Base-by-base conservation (phyloP, 495 filamentous ascomycete genomes). In the Mytilinidion resinicola region DNA sequence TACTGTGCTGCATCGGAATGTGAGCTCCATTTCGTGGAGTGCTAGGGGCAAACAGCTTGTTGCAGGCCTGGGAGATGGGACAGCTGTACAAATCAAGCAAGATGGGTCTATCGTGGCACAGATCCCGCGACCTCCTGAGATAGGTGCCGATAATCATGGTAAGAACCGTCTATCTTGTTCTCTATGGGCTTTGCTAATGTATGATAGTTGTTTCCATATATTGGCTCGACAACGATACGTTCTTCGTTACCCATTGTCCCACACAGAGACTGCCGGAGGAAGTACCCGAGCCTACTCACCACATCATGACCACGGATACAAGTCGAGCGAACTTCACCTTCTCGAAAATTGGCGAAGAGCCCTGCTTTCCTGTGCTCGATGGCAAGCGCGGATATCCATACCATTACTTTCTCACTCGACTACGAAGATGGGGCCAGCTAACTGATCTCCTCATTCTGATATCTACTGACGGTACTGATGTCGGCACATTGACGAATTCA, bases 11-110 rank as follows among this genome's bases (percentile, higher is more conserved):
- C 87, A 83, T 58, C 74, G 81, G 30, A 83, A 85, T 30, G 91
- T 96, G 11, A 91, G 86, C 66, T 92, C 86, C 68, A 82, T 91
- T 1, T 83, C 87, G 41, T 99, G 95, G 95, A 97, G 92, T 68
- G 85, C 82, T 51, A 88, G 83, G 64, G 95, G 95, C 42, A 97
- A 95, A 69, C 91, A 96, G 69, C 76, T 99, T 20, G 80, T 96
- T 6, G 95, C 90, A 62, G 95, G 95, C 33, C 79, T 95, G 62
- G 85, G 78, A 15, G 83, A 96, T 72, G 93, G 92, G 50, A 83
- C 84, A 19, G 83, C 85, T 38, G 83, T 80, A 57, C 92, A 96
- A 67, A 85, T 96, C 83, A 89, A 86, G 1, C 88, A 86, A 0
- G 80, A 88, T 51, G 93, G 91, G 34, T 76, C 75, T 12, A 78